A percentile compares a stretch with the other conserved stretches of the same genome.
Conservation (phyloP, 805 yeast genomes). For the Spathaspora girioi region DNA sequence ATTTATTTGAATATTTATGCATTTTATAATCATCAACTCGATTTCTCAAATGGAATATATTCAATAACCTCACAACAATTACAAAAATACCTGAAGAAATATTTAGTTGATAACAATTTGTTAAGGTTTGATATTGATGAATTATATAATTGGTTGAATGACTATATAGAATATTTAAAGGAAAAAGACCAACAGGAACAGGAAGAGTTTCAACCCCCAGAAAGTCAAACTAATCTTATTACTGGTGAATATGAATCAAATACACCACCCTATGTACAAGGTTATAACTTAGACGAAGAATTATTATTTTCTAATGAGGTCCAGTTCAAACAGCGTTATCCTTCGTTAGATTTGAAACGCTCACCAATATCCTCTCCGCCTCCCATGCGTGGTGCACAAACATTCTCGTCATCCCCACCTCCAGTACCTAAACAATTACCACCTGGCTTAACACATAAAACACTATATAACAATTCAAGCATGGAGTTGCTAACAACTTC, state of each 20-base stretch:
- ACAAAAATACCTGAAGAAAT: constrained; percentile 9
- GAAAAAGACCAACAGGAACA: constrained; percentile 18
- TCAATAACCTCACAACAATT: constrained; percentile 15
- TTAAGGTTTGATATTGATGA: constrained; percentile 33
- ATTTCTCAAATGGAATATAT: constrained; percentile 16
- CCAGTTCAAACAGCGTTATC: neutral
- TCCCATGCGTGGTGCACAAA: neutral
- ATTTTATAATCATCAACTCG: constrained; percentile 32
- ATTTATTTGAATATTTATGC: constrained; percentile 40
- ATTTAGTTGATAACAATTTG: constrained; percentile 24
- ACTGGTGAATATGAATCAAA: neutral
- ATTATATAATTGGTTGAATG: constrained; percentile 35
- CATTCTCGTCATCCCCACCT: neutral
- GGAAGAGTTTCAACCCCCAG: neutral
- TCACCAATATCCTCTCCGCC: neutral
- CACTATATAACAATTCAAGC: neutral
- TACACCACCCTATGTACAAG: neutral
- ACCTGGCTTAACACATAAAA: neutral
- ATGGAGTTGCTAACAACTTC: neutral
- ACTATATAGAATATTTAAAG: constrained; percentile 34
- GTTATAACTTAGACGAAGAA: neutral
- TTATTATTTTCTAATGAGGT: neutral
- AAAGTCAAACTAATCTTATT: neutral
- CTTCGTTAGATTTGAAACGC: neutral
- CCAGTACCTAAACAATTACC: constrained; percentile 1